Base-by-base conservation (phyloP, 2,329 filamentous ascomycete genomes). In the Aspergillus phoenicis region DNA sequence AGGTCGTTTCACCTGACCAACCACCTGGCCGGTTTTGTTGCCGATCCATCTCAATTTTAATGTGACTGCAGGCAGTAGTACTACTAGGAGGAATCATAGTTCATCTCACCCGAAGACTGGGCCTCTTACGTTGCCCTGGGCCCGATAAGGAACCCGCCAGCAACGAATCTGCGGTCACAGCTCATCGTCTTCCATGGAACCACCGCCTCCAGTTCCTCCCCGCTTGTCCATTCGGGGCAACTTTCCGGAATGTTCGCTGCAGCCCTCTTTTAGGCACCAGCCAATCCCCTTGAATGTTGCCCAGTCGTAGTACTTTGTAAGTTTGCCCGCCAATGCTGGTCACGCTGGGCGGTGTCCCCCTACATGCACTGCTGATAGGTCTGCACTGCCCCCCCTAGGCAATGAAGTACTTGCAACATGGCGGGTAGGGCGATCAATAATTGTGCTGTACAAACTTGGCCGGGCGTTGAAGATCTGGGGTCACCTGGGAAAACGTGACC, bases 191-290 rank as follows among this genome's bases (percentile, higher is more conserved):
- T 45, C 41, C 41, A 45, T 22, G 41, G 41, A 45, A 45, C 41
- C 41, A 36, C 17, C 41, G n/a, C 10, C 41, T 17, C 41, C 41
- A 20, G 41, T 5, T 17, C n/a, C 22, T 22, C 22, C 41, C 22
- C 58, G 52, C 52, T 60, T 52, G 53, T 28, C 59, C 59, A 5
- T 15, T 17, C 22, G 4, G 10, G 59, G 59, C 48, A 61, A 48
- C 7, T 6, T 61, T 61, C 59, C 30, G 33, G 59, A 61, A 61
- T 57, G 30, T 61, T 61, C 59, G 38, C 59, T 51, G 47, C 47
- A 51, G 47, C 47, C 47, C 47, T 30, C 8, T n/a, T 45, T 51
- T 58, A 61, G 59, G 59, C 59, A 61, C 59, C 59, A 61, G 47
- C 53, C 47, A 45, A 45, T 45, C 41, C 41, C 41, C 20, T 45